Base-by-base conservation (phyloP, 2,329 filamentous ascomycete species). In the Pseudomassariella vexata region DNA sequence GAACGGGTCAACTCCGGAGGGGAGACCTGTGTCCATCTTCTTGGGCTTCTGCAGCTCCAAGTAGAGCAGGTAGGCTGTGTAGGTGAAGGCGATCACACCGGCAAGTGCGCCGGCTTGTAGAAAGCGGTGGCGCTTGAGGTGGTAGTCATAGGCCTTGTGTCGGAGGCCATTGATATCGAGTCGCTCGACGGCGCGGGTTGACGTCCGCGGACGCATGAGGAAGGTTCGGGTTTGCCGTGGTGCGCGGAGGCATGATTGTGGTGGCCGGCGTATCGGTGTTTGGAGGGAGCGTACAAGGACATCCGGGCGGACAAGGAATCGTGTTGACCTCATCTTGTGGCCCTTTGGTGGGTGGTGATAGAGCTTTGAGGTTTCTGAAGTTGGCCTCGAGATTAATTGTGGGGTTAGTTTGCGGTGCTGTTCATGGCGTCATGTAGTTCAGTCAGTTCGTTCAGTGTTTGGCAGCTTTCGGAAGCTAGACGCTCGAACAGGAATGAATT, bases 101-200 rank as follows among this genome's bases (percentile, higher is more conserved):
- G 69, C 65, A 9, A 70, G 41, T 14, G 65, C 60, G 14, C 73
- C 73, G 11, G 63, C 64, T 12, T 65, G 50, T 8, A 77, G 62
- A 42, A 76, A 76, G 9, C 65, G 62, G 4, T 59, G 68, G 23
- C 70, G 63, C 35, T 68, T 65, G 19, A 59, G 56, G 40, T 75
- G 59, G 49, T 76, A 75, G 30, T 72, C 60, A 32, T 62, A 56
- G 9, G 65, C 57, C 36, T 66, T 52, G 23, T 57, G 50, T 25
- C 66, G 58, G 40, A 77, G 62, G 35, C 59, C 63, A 38, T 60
- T 55, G 39, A 77, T 46, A 41, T 77, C 66, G 38, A 75, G 58
- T 17, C 60, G 63, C 37, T 76, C 68, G 30, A 65, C 50, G 7
- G 64, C 55, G 19, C 63, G 59, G 16, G 53, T 40, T 12, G 48